Percentiles rank a stretch among this genome's conserved stretches.
phyloP scores from a whole-genome alignment of 495 filamentous ascomycete species.

The Talaromyces stipitatus region DNA sequence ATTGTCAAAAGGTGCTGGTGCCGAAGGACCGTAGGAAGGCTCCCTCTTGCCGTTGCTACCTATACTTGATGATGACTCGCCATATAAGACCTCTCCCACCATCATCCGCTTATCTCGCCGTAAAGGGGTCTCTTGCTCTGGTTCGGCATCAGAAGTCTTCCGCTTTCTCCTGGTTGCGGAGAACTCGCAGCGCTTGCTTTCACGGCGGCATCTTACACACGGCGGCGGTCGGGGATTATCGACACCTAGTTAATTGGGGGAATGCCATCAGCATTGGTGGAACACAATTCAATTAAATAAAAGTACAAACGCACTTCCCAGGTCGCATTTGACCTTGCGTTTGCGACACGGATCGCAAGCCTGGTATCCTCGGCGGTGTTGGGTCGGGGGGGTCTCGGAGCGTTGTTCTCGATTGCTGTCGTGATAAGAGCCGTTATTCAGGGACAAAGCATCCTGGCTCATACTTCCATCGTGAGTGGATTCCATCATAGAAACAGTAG shows the following conservation, averaged over 20 bases:
- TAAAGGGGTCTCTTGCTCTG: slow-evolving; percentile 40
- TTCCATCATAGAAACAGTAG: background rate
- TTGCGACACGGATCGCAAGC: slow-evolving; percentile 87
- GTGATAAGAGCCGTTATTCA: slow-evolving; percentile 14
- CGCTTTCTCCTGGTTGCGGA: slow-evolving; percentile 91
- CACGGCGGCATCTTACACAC: slow-evolving; percentile 86
- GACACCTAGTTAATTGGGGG: slow-evolving; percentile 40
- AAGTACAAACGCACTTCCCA: slow-evolving; percentile 51
- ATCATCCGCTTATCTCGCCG: slow-evolving; percentile 47
- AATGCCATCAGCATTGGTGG: background rate
- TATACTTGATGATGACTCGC: slow-evolving; percentile 19
- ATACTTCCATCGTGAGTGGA: background rate
- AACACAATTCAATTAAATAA: background rate
- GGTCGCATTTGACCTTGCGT: slow-evolving; percentile 88
- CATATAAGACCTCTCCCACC: slow-evolving; percentile 32
- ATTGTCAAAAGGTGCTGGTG: slow-evolving; percentile 19
- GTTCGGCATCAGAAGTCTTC: slow-evolving; percentile 59
- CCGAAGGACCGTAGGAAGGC: slow-evolving; percentile 21
- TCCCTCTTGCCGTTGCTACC: slow-evolving; percentile 5
- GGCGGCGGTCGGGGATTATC: slow-evolving; percentile 92
- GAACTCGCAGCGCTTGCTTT: slow-evolving; percentile 93
- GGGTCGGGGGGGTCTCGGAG: slow-evolving; percentile 26
- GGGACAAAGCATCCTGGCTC: slow-evolving; percentile 1
- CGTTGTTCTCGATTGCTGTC: slow-evolving; percentile 13
- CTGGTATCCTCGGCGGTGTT: slow-evolving; percentile 72